Evolutionary conservation across 495 filamentous ascomycete genomes (phyloP).

Genomic region (Xylaria sp.): DNA sequence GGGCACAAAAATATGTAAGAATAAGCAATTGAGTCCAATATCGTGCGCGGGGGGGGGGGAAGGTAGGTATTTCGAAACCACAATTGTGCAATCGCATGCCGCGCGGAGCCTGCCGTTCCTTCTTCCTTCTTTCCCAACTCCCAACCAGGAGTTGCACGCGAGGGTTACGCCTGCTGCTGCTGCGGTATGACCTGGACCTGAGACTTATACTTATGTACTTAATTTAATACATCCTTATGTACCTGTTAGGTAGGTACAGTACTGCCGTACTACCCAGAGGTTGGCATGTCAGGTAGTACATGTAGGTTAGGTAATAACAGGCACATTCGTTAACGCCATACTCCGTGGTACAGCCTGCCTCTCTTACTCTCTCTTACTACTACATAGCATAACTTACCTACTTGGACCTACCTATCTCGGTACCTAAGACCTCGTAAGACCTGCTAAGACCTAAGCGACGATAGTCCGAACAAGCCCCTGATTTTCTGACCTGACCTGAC

Average conservation of each 20-base stretch:
- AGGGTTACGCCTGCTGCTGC: neutral
- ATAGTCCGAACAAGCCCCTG: neutral
- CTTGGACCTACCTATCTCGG: neutral
- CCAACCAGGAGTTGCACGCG: neutral
- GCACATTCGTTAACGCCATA: neutral
- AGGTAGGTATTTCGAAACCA: constrained; percentile 5
- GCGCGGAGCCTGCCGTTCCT: no score
- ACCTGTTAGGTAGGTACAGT: no score
- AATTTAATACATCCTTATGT: no score
- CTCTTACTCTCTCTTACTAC: neutral
- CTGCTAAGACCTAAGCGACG: neutral
- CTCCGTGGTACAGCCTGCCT: no score
- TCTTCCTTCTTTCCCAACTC: no score
- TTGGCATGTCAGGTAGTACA: no score
- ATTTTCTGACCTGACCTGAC: constrained; percentile 14
- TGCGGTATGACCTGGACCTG: constrained; percentile 3
- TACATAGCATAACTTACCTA: neutral
- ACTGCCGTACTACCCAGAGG: no score
- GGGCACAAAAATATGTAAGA: neutral
- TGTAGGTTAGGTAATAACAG: neutral
- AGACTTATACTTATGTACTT: neutral
- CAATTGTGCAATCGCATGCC: constrained; percentile 14
- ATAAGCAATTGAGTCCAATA: neutral
- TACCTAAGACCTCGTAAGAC: neutral
- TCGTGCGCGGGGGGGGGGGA: neutral